Evolutionary conservation across 2,329 filamentous ascomycete genomes (phyloP).

Genomic region (Xylariomycetidae sp.): DNA sequence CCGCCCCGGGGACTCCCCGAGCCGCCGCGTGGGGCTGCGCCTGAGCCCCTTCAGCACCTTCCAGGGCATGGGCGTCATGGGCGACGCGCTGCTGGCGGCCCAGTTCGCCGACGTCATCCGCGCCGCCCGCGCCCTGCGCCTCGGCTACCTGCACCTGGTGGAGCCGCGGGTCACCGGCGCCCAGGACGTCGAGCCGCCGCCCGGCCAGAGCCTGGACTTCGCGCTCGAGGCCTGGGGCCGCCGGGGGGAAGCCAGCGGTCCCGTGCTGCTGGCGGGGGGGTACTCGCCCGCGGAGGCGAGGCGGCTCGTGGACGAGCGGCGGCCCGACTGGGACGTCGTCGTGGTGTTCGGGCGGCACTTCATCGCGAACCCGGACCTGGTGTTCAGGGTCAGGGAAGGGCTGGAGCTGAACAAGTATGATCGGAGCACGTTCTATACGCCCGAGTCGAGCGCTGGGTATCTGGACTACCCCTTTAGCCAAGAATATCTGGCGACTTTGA

Average conservation of each 20-base stretch:
- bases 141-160: conserved; percentile 58
- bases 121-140: conserved; percentile 42
- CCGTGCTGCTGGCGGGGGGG: conserved; percentile 27
- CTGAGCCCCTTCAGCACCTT: conserved; percentile 56
- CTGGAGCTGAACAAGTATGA: conserved; percentile 39
- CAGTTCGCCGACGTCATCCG: conserved; percentile 56
- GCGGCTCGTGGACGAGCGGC: conserved; percentile 19
- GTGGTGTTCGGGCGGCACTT: conserved; percentile 44
- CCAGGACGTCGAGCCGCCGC: conserved; percentile 31
- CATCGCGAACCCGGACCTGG: conserved; percentile 44
- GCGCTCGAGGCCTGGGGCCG: conserved; percentile 28
- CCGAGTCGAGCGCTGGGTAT: conserved; percentile 27
- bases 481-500: conserved; percentile 7
- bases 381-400: conserved; percentile 37
- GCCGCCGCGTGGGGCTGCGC: conserved; percentile 52
- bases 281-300: conserved; percentile 19
- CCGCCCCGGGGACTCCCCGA: too few relatives aligned
- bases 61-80: conserved; percentile 60
- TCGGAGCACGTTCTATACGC: conserved; percentile 39
- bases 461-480: conserved; percentile 32
- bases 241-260: too few relatives aligned
- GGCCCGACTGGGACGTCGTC: conserved; percentile 22
- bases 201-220: conserved; percentile 22
- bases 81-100: conserved; percentile 52
- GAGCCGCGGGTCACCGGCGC: conserved; percentile 49